Base-by-base conservation (phyloP, 73 alveolate genomes). In the Blepharisma stoltei region DNA sequence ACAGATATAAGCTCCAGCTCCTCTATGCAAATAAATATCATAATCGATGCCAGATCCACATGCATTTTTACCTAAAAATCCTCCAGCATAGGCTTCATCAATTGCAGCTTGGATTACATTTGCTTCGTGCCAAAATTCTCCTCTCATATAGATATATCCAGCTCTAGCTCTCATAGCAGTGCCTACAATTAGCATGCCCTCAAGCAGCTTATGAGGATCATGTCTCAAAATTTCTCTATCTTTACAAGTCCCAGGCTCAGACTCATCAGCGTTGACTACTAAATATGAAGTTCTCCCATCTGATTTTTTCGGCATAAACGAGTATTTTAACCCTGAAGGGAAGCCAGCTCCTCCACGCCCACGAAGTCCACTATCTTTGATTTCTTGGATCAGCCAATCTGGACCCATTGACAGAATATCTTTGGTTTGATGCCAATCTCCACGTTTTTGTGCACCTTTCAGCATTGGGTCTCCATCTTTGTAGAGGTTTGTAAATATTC, bases 281-380 rank as follows among this genome's bases (percentile, higher is more conserved):
- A 88, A 78, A 54, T 85, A 88, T 1, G 90, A 81, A 52, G 92
- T 90, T 69, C 92, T 84, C 83, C 97, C 97, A 81, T 91, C 97
- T 8, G 94, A 87, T 65, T 86, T 90, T 75, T 91, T 91, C 20
- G 97, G 97, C 97, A 91, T 91, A 83, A 91, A 91, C 20, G 94
- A 86, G 88, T 91, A 91, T 55, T 91, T 91, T 23, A 91, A 83
- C 20, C 97, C 97, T 9, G 95, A 88, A 43, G 95, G 95, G 86
- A 91, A 91, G 46, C 97, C 97, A 9, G 97, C 97, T 18, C 97
- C 97, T 8, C 97, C 97, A 82, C 97, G 81, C 1, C 97, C 97
- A 78, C 97, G 81, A 27, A 91, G 86, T 14, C 97, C 97, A 32
- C 94, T 85, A 52, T 89, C 88, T 71, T 91, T 91, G 55, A 91